phyloP scores from a whole-genome alignment of 805 yeast genomes.

The Schwanniomyces polymorphus region DNA sequence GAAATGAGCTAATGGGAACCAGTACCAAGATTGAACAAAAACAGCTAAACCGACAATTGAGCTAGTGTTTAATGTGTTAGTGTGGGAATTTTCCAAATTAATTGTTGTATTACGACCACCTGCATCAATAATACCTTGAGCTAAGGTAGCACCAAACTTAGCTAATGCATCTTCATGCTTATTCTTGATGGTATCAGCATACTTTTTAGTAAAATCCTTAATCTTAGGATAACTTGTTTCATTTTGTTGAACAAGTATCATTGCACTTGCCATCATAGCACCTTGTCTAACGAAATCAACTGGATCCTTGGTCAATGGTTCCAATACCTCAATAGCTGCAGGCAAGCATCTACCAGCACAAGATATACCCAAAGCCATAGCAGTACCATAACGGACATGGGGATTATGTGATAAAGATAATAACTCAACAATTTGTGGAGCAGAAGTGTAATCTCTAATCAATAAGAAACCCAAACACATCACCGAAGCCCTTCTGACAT shows the following conservation, averaged over 20 bases:
- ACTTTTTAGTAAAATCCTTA: constrained; percentile 68
- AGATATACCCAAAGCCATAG: constrained; percentile 93
- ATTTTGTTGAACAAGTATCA: constrained; percentile 86
- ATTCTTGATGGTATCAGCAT: constrained; percentile 73
- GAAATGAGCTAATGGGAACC: constrained; percentile 97
- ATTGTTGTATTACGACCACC: constrained; percentile 98
- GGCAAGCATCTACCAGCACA: constrained; percentile 93
- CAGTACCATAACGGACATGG: constrained; percentile 97
- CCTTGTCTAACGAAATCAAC: constrained; percentile 98
- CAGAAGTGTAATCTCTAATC: constrained; percentile 86
- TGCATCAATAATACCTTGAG: constrained; percentile 97
- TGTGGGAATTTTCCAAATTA: constrained; percentile 81
- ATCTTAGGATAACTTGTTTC: constrained; percentile 82
- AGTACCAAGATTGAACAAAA: constrained; percentile 94
- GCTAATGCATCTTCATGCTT: constrained; percentile 97
- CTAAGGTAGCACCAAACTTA: constrained; percentile 94
- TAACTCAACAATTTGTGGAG: constrained; percentile 92
- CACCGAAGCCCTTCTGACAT: constrained; percentile 95
- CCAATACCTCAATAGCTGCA: constrained; percentile 88
- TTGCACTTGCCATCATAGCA: constrained; percentile 86
- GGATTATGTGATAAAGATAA: constrained; percentile 95
- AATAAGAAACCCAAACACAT: constrained; percentile 88
- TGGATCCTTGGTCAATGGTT: constrained; percentile 89
- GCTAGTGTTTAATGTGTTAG: constrained; percentile 85
- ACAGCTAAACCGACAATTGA: constrained; percentile 91